Evolutionary conservation across 495 filamentous ascomycete species (phyloP), one percentile per base, ranked within the genome.

Genomic region (Immersiella caudata): DNA sequence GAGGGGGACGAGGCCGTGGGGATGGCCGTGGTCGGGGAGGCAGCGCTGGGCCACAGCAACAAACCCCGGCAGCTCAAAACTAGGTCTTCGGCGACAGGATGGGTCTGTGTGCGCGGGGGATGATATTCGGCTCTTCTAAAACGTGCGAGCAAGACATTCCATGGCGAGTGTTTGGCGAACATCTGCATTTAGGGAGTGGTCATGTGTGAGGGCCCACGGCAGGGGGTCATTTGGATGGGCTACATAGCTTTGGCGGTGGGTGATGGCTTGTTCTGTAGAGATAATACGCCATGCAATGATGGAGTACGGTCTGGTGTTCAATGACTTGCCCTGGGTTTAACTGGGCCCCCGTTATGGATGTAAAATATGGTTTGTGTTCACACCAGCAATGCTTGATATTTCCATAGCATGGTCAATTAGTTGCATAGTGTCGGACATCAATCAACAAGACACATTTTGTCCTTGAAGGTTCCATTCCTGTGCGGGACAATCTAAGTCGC

Each of bases 1-100:
- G 69, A 21, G 71, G 70, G 20, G 36, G 68, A 6, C 68, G 68
- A 46, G 64, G 50, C 21, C 27, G 7, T 20, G 54, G 68, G n/a
- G 61, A 46, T 24, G 55, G 55, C 27, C 60, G 68, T 27, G 65
- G 68, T 22, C 54, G 66, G 21, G 62, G 33, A 40, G 49, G 36
- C 22, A 52, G 54, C 7, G n/a, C 35, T 46, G 24, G 18, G 24
- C 55, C 55, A 24, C 63, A 64, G 26, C 62, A 67, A 22, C 49
- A 62, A 61, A 61, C 54, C 18, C 21, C 27, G 12, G 24, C 65
- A 1, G 60, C 60, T 25, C 66, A 57, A 52, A 33, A 21, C 27
- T 68, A 67, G 29, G 50, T 50, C n/a, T n/a, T n/a, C n/a, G 8
- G 14, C 33, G 24, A 18, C 27, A 20, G 16, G 57, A 24, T 36